phyloP scores from a whole-genome alignment of 495 filamentous ascomycete species.

The Trichocladium uniseriatum region DNA sequence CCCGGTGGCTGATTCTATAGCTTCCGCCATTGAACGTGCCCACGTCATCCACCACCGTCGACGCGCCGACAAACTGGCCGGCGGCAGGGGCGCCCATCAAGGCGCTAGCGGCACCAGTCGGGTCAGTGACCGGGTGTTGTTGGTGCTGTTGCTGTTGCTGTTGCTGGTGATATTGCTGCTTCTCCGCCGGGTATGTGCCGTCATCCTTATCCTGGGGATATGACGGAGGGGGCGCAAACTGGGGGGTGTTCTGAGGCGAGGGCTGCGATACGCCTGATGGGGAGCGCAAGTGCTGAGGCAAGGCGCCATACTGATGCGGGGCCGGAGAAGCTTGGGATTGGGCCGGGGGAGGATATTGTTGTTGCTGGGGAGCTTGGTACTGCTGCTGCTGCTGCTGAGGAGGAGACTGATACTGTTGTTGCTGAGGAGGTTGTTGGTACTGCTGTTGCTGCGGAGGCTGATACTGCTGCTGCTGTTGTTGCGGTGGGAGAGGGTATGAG shows the following conservation, averaged over 20 bases:
- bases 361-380: neutral
- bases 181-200: slow-evolving; percentile 29
- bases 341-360: slow-evolving; percentile 9
- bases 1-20: slow-evolving; percentile 86
- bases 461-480: slow-evolving; percentile 22
- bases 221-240: slow-evolving; percentile 24
- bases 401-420: slow-evolving; percentile 12
- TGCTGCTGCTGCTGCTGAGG: slow-evolving; percentile 15
- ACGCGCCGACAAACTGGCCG: slow-evolving; percentile 52
- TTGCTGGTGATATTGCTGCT: slow-evolving; percentile 18
- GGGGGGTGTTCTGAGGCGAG: slow-evolving; percentile 25
- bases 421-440: slow-evolving; percentile 1
- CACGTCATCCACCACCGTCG: slow-evolving; percentile 60
- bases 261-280: slow-evolving; percentile 15
- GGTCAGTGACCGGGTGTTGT: slow-evolving; percentile 15
- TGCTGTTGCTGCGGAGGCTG: slow-evolving; percentile 31
- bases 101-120: slow-evolving; percentile 19
- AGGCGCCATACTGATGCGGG: slow-evolving; percentile 16
- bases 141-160: slow-evolving; percentile 15
- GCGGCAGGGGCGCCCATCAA: slow-evolving; percentile 26
- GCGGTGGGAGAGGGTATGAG: slow-evolving; percentile 27
- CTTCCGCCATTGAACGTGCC: slow-evolving; percentile 95
- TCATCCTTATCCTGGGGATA: slow-evolving; percentile 27
- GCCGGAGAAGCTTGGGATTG: too few relatives aligned
- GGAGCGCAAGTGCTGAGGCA: slow-evolving; percentile 24